A percentile compares a stretch with the other conserved stretches of the same genome.
phyloP scores from a whole-genome alignment of 441 rosid genomes.

The Metrosideros polymorpha region DNA sequence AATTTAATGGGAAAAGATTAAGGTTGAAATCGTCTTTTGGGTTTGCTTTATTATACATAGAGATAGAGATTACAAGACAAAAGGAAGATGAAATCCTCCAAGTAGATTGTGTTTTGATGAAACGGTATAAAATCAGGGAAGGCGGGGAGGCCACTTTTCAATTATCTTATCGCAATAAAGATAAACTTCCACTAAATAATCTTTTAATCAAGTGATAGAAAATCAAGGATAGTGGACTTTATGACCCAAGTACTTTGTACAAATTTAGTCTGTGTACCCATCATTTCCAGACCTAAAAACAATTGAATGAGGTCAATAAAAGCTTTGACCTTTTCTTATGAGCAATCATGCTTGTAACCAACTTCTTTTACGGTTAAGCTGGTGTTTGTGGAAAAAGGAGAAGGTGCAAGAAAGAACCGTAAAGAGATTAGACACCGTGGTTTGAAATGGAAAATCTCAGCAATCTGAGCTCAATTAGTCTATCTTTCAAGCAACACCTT shows the following conservation, averaged over 20 bases:
- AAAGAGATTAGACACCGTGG: not conserved
- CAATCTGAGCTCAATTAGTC: not conserved
- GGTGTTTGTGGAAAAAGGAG: not conserved
- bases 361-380: not conserved
- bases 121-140: not conserved
- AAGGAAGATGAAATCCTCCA: not conserved
- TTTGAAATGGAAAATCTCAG: not conserved
- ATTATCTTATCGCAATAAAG: not conserved
- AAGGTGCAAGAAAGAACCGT: not conserved
- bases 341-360: not conserved
- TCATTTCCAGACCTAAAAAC: not conserved
- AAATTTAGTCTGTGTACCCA: not conserved
- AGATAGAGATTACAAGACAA: not conserved
- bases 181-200: not conserved
- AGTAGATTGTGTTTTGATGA: not conserved
- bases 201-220: not conserved
- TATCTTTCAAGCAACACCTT: not conserved
- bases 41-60: not conserved
- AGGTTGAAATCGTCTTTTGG: not conserved
- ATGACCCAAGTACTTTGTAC: not conserved
- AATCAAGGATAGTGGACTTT: not conserved
- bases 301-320: not conserved
- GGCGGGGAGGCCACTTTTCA: not conserved
- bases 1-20: not conserved
- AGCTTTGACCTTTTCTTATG: not conserved